phyloP scores from a whole-genome alignment of 495 filamentous ascomycete species.

The Cladorrhinum samala region DNA sequence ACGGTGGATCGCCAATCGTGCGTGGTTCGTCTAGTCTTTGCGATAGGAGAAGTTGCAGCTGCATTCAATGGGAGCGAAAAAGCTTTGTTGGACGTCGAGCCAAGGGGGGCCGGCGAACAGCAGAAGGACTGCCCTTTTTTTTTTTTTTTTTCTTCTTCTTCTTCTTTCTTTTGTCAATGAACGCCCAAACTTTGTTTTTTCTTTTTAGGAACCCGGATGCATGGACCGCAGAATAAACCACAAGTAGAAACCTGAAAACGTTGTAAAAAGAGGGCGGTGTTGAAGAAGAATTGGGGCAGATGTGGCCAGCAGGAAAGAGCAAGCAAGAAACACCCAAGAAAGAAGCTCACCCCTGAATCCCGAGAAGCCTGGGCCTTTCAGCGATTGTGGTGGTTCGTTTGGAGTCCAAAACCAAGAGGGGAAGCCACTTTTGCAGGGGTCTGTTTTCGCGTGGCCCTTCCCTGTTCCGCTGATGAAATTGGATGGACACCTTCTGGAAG shows the following conservation, averaged over 20 bases:
- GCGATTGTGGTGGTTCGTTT: background rate
- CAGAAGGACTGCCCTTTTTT: background rate
- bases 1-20: too few relatives aligned
- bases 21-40: too few relatives aligned
- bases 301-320: background rate
- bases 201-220: background rate
- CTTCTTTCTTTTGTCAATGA: background rate
- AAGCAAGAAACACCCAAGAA: background rate
- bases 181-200: background rate
- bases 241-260: background rate
- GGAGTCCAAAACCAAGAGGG: background rate
- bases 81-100: background rate
- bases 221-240: background rate
- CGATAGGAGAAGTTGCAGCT: too few relatives aligned
- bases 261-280: too few relatives aligned
- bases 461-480: background rate
- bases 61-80: too few relatives aligned
- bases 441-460: background rate
- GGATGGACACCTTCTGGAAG: background rate
- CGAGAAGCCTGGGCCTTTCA: background rate
- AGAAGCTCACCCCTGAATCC: constrained; percentile 4
- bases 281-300: background rate
- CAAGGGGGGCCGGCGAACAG: background rate
- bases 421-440: constrained; percentile 6
- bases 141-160: background rate